These are phyloP conservation scores for Scheffersomyces coipomensis DNA, from an alignment of 805 yeast species.

Conservation along the genomic window DNA sequence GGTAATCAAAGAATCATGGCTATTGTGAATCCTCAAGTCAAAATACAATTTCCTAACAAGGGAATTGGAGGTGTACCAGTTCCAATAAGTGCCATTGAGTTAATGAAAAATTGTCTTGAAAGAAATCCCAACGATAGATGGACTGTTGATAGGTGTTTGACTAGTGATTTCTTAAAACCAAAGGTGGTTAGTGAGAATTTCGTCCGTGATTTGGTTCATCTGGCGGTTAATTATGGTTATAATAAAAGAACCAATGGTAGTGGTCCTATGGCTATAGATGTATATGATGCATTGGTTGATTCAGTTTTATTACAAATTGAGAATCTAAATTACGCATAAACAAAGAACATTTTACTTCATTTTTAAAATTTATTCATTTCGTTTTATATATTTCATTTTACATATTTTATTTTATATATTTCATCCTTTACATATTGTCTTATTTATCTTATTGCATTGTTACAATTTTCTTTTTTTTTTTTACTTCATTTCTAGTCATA, in stretches of 20 bases:
- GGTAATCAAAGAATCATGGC: conserved; percentile 80
- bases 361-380: not conserved
- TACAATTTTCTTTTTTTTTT: not conserved
- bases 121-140: conserved; percentile 70
- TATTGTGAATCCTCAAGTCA: conserved; percentile 79
- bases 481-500: not conserved
- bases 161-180: conserved; percentile 71
- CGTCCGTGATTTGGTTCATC: conserved; percentile 67
- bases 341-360: not conserved
- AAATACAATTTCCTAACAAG: conserved; percentile 60
- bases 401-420: not conserved
- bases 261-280: conserved; percentile 40
- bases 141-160: conserved; percentile 60
- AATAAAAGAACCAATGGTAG: conserved; percentile 35
- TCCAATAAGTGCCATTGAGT: conserved; percentile 65
- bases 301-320: conserved; percentile 39
- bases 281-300: conserved; percentile 39
- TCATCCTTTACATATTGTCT: not conserved
- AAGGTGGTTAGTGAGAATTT: conserved; percentile 66
- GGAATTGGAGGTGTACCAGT: conserved; percentile 64
- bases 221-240: conserved; percentile 74
- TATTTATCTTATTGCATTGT: not conserved
- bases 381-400: not conserved
- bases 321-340: conserved; percentile 31
- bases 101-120: conserved; percentile 68